Base-by-base conservation (phyloP, 106 monocot species). In the Alisma plantagoaquatica region DNA sequence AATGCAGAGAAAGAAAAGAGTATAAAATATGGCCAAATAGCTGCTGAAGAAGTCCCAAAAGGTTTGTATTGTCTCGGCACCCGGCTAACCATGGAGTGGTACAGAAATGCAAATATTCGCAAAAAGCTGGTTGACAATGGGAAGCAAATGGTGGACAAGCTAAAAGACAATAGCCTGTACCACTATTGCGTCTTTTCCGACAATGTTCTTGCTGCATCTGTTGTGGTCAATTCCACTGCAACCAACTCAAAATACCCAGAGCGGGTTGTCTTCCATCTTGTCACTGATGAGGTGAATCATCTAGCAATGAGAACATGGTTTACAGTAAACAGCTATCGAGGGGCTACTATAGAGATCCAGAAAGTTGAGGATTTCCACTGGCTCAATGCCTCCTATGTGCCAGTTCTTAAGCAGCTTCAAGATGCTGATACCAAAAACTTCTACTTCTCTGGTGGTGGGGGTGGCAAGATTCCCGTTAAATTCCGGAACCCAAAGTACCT, bases 241-340 rank as follows among this genome's bases (percentile, higher is more conserved):
- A 44, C 24, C 14, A 74, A 61, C 58, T 74, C 81, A 8, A 23
- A 17, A 1, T 33, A 75, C 9, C 71, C 77, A 29, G 65, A 72
- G 29, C 74, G 68, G 7, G 27, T 81, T 14, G 75, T 78, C 20
- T 77, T 87, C 33, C 87, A 87, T 44, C 50, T 87, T 24, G 28
- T 87, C 20, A 87, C 87, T 23, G 87, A 87, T 23, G 81, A 72
- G 67, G 77, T 77, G 51, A 81, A 70, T 8, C 81, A 74, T 55
- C 48, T 49, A 6, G 43, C 77, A 6, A 87, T 87, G 87, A 81
- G 81, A 33, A 47, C 81, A 15, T 87, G 87, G 87, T 87, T 87
- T 49, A 69, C 87, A 4, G 61, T 87, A 23, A 70, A 78, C 58
- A 65, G 27, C 3, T 57, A 69, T 15, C 35, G 15, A 11, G 33